A percentile compares a stretch with the other conserved stretches of the same genome.
Evolutionary conservation across 768 basidiomycete genomes (phyloP).

Genomic region (Megacollybia marginata): DNA sequence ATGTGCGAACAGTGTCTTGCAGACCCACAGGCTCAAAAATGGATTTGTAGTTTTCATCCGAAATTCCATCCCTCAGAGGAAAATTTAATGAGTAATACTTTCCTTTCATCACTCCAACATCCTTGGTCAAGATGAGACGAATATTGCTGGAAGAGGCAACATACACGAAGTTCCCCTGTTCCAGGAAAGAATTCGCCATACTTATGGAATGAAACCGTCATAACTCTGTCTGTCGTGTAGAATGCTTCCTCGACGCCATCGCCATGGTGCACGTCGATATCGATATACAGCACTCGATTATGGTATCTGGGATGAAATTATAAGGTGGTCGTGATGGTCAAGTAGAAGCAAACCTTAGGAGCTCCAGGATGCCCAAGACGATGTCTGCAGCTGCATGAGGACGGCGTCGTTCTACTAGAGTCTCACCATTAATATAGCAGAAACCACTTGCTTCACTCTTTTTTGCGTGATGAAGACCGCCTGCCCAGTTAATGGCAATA

Average conservation of each 20-base stretch:
- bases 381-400: slow-evolving; percentile 56
- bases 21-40: slow-evolving; percentile 80
- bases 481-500: slow-evolving; percentile 99
- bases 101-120: slow-evolving; percentile 89
- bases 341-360: slow-evolving; percentile 55
- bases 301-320: slow-evolving; percentile 60
- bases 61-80: slow-evolving; percentile 90
- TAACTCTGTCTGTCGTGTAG: slow-evolving; percentile 97
- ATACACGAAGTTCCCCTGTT: slow-evolving; percentile 89
- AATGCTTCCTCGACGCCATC: slow-evolving; percentile 99
- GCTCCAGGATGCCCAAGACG: slow-evolving; percentile 92
- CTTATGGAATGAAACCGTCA: slow-evolving; percentile 98
- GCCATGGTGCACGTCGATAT: slow-evolving; percentile 98
- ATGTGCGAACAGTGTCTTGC: neutral
- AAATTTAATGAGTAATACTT: slow-evolving; percentile 94
- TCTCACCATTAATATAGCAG: slow-evolving; percentile 93
- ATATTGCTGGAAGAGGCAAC: slow-evolving; percentile 12
- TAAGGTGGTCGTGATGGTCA: too few species aligned
- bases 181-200: slow-evolving; percentile 99
- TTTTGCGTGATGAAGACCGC: slow-evolving; percentile 97
- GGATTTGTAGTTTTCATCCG: slow-evolving; percentile 89
- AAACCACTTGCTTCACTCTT: slow-evolving; percentile 99
- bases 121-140: slow-evolving; percentile 37
- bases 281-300: slow-evolving; percentile 91
- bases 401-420: neutral